Conservation (phyloP, 2,329 filamentous ascomycete species). For the Leptographium lundbergii region DNA sequence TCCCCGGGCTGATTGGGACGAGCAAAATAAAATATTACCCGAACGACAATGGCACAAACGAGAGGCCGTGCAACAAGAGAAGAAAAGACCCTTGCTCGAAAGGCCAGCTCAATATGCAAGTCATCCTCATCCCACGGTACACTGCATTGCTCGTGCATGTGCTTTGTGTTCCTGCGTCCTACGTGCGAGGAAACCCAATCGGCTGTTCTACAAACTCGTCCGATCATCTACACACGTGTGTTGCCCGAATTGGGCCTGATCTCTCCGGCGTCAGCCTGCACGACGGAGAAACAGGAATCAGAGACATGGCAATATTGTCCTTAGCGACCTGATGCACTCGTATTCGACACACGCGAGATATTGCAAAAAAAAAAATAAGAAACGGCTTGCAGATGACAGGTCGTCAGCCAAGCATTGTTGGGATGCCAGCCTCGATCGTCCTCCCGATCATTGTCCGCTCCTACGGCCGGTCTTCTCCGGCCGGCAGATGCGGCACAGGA, state of each 20-base stretch:
- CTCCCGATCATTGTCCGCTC: background rate
- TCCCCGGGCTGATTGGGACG: no score
- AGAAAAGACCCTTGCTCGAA: background rate
- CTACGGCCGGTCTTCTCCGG: no score
- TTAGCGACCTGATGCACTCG: no score
- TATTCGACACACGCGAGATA: background rate
- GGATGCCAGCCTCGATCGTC: background rate
- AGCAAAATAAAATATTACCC: background rate
- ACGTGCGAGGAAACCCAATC: background rate
- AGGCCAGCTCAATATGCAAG: background rate
- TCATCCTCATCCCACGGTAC: conserved; percentile 2
- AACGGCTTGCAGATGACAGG: conserved; percentile 15
- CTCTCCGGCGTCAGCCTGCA: background rate
- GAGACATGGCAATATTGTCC: no score
- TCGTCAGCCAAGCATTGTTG: background rate
- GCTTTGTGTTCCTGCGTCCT: background rate
- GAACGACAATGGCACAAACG: background rate
- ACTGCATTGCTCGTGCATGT: background rate
- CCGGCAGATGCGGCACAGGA: no score
- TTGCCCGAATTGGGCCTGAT: background rate
- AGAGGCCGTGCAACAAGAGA: background rate
- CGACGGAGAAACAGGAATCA: background rate
- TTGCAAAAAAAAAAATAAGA: background rate
- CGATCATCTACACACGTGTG: background rate
- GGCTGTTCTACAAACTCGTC: background rate